Percentiles rank a stretch among this genome's conserved stretches.
Evolutionary conservation across 495 filamentous ascomycete species (phyloP).

Genomic region (Hypoxylon lenormandii): DNA sequence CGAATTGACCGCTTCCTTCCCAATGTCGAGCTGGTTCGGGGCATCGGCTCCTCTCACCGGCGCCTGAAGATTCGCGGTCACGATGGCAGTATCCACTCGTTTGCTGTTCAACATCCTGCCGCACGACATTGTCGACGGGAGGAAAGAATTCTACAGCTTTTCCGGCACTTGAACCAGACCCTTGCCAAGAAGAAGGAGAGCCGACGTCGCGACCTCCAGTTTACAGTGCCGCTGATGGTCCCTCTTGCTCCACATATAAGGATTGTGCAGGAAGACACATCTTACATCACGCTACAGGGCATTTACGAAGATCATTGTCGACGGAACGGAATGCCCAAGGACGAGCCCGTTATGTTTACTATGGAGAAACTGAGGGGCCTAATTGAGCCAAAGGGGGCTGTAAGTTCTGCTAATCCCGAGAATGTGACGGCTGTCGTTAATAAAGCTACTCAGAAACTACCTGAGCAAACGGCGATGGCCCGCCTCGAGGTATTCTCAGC

Average conservation of each 20-base stretch:
- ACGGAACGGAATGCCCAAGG: conserved; percentile 84
- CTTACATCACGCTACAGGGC: conserved; percentile 92
- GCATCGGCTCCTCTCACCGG: conserved; percentile 87
- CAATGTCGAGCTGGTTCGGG: conserved; percentile 89
- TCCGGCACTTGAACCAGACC: conserved; percentile 94
- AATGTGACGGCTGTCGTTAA: conserved; percentile 15
- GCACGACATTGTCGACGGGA: conserved; percentile 90
- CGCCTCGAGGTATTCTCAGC: conserved; percentile 86
- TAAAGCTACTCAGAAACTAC: conserved; percentile 61
- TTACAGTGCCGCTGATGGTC: conserved; percentile 93
- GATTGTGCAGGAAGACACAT: conserved; percentile 92
- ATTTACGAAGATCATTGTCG: conserved; percentile 96
- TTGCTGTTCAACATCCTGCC: conserved; percentile 94
- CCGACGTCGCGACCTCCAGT: conserved; percentile 90
- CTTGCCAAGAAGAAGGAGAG: conserved; percentile 92
- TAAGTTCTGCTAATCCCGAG: conserved; percentile 53
- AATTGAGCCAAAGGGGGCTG: conserved; percentile 72
- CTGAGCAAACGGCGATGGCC: conserved; percentile 75
- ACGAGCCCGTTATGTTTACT: conserved; percentile 92
- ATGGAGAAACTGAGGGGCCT: conserved; percentile 89
- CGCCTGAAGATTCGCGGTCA: conserved; percentile 96
- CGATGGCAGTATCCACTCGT: conserved; percentile 93
- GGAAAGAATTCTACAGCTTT: conserved; percentile 95
- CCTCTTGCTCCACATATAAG: conserved; percentile 92
- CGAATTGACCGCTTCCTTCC: conserved; percentile 96